Evolutionary conservation across 1,284 basidiomycete genomes (phyloP).

Genomic region (Schizopora paradoxa): DNA sequence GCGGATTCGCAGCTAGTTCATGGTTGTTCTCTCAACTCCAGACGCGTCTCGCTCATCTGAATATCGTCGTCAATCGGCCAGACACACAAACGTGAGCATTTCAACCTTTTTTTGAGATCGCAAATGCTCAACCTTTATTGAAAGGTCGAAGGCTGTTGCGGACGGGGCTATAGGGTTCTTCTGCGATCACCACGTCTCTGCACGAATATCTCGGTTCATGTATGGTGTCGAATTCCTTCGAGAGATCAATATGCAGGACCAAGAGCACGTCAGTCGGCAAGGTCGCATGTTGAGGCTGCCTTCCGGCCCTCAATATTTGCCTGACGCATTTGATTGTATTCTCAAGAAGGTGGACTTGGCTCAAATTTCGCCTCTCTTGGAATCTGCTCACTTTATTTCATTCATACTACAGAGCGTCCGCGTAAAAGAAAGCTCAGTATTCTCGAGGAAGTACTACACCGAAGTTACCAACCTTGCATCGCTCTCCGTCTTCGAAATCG

Average conservation of each 20-base stretch:
- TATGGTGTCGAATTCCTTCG: conserved; percentile 75
- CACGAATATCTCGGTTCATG: conserved; percentile 71
- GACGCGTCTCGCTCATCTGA: conserved; percentile 49
- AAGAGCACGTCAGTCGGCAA: conserved; percentile 58
- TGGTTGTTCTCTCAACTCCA: conserved; percentile 73
- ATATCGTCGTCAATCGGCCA: conserved; percentile 62
- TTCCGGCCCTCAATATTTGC: conserved; percentile 64
- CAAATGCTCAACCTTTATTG: background rate
- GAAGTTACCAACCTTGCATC: conserved; percentile 70
- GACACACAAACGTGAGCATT: conserved; percentile 64
- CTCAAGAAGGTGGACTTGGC: conserved; percentile 50
- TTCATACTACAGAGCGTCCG: conserved; percentile 45
- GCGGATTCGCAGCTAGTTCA: conserved; percentile 73
- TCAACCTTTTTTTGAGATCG: conserved; percentile 9
- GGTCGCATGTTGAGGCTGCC: conserved; percentile 67
- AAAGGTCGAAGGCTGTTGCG: conserved; percentile 72
- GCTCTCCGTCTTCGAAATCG: conserved; percentile 72
- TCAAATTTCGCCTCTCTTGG: background rate
- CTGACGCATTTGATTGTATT: conserved; percentile 77
- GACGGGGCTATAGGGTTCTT: conserved; percentile 79
- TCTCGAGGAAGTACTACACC: conserved; percentile 74
- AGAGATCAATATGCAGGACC: conserved; percentile 56
- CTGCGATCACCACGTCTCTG: conserved; percentile 74
- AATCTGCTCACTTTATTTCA: conserved; percentile 9
- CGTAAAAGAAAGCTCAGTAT: conserved; percentile 75